A percentile compares a stretch with the other conserved stretches of the same genome.
phyloP scores from a whole-genome alignment of 2,329 filamentous ascomycete genomes.

The Calycina marina region DNA sequence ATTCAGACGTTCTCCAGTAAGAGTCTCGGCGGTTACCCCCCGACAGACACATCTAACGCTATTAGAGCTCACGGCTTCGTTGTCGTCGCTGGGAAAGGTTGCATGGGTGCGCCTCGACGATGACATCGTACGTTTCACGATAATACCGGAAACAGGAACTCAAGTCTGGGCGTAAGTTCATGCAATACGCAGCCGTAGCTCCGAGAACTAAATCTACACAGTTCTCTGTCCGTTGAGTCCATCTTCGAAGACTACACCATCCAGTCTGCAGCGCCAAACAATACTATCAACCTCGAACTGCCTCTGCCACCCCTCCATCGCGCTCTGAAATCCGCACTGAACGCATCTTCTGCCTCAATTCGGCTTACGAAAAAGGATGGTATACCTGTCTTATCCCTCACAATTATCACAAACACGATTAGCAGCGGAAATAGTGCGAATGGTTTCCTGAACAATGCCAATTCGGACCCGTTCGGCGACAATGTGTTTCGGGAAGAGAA shows the following conservation, averaged over 20 bases:
- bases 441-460: slow-evolving; percentile 14
- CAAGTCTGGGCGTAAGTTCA: slow-evolving; percentile 82
- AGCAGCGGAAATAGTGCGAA: slow-evolving; percentile 29
- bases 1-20: slow-evolving; percentile 51
- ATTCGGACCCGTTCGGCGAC: slow-evolving; percentile 31
- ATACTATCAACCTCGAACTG: slow-evolving; percentile 93
- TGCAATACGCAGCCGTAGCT: neutral
- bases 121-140: slow-evolving; percentile 80
- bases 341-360: slow-evolving; percentile 68
- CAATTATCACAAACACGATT: slow-evolving; percentile 64
- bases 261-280: slow-evolving; percentile 66
- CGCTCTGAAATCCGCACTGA: slow-evolving; percentile 77
- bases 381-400: slow-evolving; percentile 75
- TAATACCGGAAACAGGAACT: slow-evolving; percentile 85
- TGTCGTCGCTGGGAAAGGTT: slow-evolving; percentile 38
- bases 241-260: slow-evolving; percentile 80
- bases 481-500: slow-evolving; percentile 31
- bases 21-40: slow-evolving; percentile 8
- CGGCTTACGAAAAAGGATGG: slow-evolving; percentile 88
- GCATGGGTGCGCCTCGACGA: slow-evolving; percentile 55
- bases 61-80: slow-evolving; percentile 48
- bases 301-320: slow-evolving; percentile 77
- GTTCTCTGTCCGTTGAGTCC: slow-evolving; percentile 54
- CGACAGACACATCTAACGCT: slow-evolving; percentile 5
- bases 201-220: slow-evolving; percentile 18